Evolutionary conservation across 2,329 filamentous ascomycete genomes (phyloP), one percentile per base, ranked within the genome.

Genomic region (Ceratocystis harringtonii): DNA sequence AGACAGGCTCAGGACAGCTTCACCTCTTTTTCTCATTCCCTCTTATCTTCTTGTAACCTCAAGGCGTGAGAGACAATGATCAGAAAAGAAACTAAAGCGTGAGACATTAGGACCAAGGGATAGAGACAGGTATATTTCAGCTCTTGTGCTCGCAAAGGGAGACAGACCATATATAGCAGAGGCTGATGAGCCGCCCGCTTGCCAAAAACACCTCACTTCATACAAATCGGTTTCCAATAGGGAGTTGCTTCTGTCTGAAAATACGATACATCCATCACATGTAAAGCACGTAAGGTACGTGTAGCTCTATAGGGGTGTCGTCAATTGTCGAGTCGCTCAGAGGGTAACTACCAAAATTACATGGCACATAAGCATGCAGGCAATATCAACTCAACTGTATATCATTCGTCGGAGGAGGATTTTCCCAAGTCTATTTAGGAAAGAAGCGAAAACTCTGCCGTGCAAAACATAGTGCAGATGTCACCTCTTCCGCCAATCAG

Each of bases 381-480:
- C 3, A 52, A 28, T 25, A 28, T 19, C 48, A 52, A 52, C 48
- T 25, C 19, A 19, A 30, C 28, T 36, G 55, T 30, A 58, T 19
- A 58, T 36, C 55, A 58, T 36, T 32, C 30, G 55, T 32, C 15
- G 32, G 0, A 0, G 32, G 5, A 58, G 55, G 30, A 58, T 36
- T 58, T 30, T 30, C 15, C 30, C 28, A 58, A 36, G 17, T 36
- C 55, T 32, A n/a, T 58, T 58, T 58, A 19, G 55, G 55, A 58
- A 58, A 58, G 55, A 58, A 58, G 55, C 30, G 55, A 58, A 58
- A 58, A 58, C 7, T 58, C 55, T 58, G 55, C 30, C 32, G 55
- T 30, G 28, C 25, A 58, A 58, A 36, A 19, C 28, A 30, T 32
- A n/a, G 55, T 36, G 25, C 55, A 32, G 19, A 58, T 19, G 55